Evolutionary conservation across 2,329 filamentous ascomycete genomes (phyloP).

Genomic region (Calonectria pauciramosa): DNA sequence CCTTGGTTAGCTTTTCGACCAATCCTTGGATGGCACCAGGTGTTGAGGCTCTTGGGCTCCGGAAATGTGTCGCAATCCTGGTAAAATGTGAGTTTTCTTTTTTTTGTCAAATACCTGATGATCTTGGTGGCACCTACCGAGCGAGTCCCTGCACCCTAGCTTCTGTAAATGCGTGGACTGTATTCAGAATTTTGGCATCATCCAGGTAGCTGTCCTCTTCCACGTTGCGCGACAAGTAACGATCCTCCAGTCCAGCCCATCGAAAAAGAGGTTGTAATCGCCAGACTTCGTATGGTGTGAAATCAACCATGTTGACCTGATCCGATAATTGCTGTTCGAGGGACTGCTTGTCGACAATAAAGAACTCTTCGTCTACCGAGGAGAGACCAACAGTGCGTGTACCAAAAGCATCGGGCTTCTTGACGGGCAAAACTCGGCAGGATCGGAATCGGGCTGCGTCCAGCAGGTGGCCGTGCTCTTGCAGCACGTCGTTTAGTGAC

Average conservation of each 20-base stretch:
- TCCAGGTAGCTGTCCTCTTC: slow-evolving; percentile 20
- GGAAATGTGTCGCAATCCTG: slow-evolving; percentile 38
- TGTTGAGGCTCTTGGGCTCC: slow-evolving; percentile 35
- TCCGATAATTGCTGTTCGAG: slow-evolving; percentile 34
- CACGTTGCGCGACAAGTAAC: slow-evolving; percentile 38
- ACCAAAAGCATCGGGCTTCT: slow-evolving; percentile 26
- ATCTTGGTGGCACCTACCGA: slow-evolving; percentile 19
- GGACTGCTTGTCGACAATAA: slow-evolving; percentile 34
- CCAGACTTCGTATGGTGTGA: slow-evolving; percentile 37
- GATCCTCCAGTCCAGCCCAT: slow-evolving; percentile 38
- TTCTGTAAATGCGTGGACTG: slow-evolving; percentile 31
- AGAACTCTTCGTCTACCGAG: slow-evolving; percentile 40
- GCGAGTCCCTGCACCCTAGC: slow-evolving; percentile 26
- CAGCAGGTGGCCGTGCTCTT: slow-evolving; percentile 35
- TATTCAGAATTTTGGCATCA: slow-evolving; percentile 25
- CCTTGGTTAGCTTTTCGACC: not conserved
- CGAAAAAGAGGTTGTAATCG: slow-evolving; percentile 34
- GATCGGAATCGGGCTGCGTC: slow-evolving; percentile 32
- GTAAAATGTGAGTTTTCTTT: slow-evolving; percentile 2
- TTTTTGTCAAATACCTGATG: rapidly evolving
- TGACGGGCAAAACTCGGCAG: slow-evolving; percentile 36
- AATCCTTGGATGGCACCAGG: slow-evolving; percentile 30
- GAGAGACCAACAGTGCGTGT: slow-evolving; percentile 26
- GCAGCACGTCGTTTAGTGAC: slow-evolving; percentile 33
- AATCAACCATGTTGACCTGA: slow-evolving; percentile 37